phyloP scores from a whole-genome alignment of 441 rosid species.

The Brassica balearica region DNA sequence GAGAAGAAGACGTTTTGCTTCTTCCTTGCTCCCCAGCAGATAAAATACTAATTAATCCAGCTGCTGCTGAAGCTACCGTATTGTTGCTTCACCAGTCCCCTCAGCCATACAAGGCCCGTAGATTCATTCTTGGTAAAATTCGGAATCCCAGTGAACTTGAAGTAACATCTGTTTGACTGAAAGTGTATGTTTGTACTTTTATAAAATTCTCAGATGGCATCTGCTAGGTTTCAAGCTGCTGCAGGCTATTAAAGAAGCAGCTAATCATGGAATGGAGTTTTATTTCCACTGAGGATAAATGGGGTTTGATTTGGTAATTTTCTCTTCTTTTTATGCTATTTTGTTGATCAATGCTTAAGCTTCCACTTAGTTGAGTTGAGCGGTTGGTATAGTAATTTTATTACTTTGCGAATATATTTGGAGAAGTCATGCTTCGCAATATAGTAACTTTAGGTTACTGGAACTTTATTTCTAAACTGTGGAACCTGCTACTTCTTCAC shows the following conservation, averaged over 20 bases:
- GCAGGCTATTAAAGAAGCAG: conserved; percentile 92
- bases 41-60: conserved; percentile 66
- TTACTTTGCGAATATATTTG: too few relatives aligned
- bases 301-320: too few relatives aligned
- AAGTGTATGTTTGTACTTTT: conserved; percentile 24
- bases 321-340: too few relatives aligned
- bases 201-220: conserved; percentile 93
- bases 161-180: conserved; percentile 24
- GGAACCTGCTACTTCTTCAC: too few relatives aligned
- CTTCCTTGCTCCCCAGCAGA: conserved; percentile 50
- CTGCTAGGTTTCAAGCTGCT: conserved; percentile 97
- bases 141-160: conserved; percentile 10
- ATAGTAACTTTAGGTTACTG: too few relatives aligned
- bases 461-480: too few relatives aligned
- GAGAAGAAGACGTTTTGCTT: too few relatives aligned
- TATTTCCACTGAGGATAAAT: too few relatives aligned
- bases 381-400: too few relatives aligned
- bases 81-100: conserved; percentile 82
- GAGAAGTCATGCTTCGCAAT: too few relatives aligned
- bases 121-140: conserved; percentile 76
- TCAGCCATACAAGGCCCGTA: conserved; percentile 86
- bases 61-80: conserved; percentile 86
- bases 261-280: conserved; percentile 32
- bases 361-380: too few relatives aligned
- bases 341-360: too few relatives aligned